These are phyloP conservation scores for Ogataea ramenticola DNA, from an alignment of 805 yeast species.

Conservation along the genomic window DNA sequence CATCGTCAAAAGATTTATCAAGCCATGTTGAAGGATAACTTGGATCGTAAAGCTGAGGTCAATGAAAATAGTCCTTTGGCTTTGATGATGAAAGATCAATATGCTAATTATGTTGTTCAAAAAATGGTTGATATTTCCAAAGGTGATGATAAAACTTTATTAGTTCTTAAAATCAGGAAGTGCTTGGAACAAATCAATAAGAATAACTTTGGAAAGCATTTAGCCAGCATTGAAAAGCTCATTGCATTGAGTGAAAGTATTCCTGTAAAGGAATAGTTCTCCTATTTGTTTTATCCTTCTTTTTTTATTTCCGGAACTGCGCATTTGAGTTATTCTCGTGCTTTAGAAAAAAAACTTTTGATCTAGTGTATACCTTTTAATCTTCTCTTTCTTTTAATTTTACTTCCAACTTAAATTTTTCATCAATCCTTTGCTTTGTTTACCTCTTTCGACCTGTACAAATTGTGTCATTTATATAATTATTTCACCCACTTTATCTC, in stretches of 20 bases:
- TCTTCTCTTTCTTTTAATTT: too few relatives aligned
- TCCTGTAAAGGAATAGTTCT: slow-evolving; percentile 4
- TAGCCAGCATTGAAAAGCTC: slow-evolving; percentile 75
- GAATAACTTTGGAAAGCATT: slow-evolving; percentile 70
- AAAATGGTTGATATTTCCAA: slow-evolving; percentile 80
- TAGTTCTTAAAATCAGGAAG: slow-evolving; percentile 71
- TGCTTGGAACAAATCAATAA: slow-evolving; percentile 69
- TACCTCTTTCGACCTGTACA: not conserved
- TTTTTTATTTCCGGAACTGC: too few relatives aligned
- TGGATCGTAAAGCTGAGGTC: slow-evolving; percentile 32
- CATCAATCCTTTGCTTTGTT: not conserved
- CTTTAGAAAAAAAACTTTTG: too few relatives aligned
- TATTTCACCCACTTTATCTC: not conserved
- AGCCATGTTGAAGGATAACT: slow-evolving; percentile 55
- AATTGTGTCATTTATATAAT: not conserved
- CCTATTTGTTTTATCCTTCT: not conserved
- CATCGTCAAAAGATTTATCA: slow-evolving; percentile 60
- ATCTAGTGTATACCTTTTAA: too few relatives aligned
- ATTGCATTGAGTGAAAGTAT: slow-evolving; percentile 45
- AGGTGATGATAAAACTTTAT: slow-evolving; percentile 57
- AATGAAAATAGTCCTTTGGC: slow-evolving; percentile 68
- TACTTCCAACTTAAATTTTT: too few relatives aligned
- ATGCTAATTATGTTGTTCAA: slow-evolving; percentile 95
- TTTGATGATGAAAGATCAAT: slow-evolving; percentile 95
- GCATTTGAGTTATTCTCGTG: too few relatives aligned